Evolutionary conservation across 441 rosid genomes (phyloP).

Genomic region (Adansonia rubrostipa): DNA sequence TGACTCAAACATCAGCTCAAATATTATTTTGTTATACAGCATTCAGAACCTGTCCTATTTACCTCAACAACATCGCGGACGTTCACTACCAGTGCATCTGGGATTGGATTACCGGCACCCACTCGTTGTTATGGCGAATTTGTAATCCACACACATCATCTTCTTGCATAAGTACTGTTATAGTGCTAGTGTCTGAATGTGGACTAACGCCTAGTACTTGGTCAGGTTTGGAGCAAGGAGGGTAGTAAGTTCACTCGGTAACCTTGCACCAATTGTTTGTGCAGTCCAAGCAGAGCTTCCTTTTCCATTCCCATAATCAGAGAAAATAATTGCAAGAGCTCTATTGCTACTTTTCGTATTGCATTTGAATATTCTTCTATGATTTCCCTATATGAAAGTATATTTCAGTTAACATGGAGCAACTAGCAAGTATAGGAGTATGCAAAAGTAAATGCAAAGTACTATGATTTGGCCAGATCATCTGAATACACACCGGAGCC

Average conservation of each 20-base stretch:
- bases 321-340: conserved; percentile 34
- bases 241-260: conserved; percentile 35
- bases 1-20: background rate
- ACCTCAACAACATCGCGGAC: conserved; percentile 39
- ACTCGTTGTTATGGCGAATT: conserved; percentile 25
- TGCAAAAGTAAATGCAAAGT: background rate
- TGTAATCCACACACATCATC: conserved; percentile 29
- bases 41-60: background rate
- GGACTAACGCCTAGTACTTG: conserved; percentile 35
- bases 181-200: conserved; percentile 34
- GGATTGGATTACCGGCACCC: conserved; percentile 35
- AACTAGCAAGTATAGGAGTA: background rate
- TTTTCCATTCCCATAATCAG: conserved; percentile 32
- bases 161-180: conserved; percentile 33
- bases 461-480: background rate
- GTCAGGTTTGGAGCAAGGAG: conserved; percentile 32
- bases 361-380: conserved; percentile 30
- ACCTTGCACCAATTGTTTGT: conserved; percentile 33
- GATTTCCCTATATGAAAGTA: conserved; percentile 27
- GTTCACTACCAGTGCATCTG: conserved; percentile 35
- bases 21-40: background rate
- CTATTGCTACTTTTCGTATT: conserved; percentile 21
- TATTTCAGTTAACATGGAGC: background rate
- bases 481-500: conserved; percentile 21
- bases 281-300: conserved; percentile 30